A percentile compares a stretch with the other conserved stretches of the same genome.
phyloP scores from a whole-genome alignment of 495 filamentous ascomycete genomes.

The Talaromyces stipitatus region DNA sequence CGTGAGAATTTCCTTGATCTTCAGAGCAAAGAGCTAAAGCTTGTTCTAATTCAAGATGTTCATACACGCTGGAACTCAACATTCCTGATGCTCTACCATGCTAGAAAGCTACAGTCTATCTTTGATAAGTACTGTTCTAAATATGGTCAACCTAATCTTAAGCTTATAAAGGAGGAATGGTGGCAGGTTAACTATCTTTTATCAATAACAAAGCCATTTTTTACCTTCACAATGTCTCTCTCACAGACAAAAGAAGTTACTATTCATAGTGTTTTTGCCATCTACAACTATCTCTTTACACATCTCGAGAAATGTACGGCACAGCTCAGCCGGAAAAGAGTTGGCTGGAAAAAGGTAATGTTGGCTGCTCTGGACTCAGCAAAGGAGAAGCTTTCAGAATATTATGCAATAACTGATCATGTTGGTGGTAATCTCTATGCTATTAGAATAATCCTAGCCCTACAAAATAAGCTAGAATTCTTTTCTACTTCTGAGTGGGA shows the following conservation, averaged over 20 bases:
- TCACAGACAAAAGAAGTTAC: constrained; percentile 13
- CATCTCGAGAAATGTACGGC: constrained; percentile 5
- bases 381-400: constrained; percentile 10
- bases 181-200: constrained; percentile 16
- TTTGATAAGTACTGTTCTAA: constrained; percentile 10
- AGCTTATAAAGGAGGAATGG: constrained; percentile 11
- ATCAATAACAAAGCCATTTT: constrained; percentile 11
- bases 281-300: constrained; percentile 14
- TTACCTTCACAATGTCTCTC: constrained; percentile 7
- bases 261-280: constrained; percentile 8
- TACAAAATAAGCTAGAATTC: constrained; percentile 17
- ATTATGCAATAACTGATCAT: constrained; percentile 11
- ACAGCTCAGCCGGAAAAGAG: constrained; percentile 9
- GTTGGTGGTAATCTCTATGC: constrained; percentile 10
- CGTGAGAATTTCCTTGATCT: constrained; percentile 8
- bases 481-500: constrained; percentile 6
- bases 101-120: constrained; percentile 6
- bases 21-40: constrained; percentile 7
- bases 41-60: constrained; percentile 20
- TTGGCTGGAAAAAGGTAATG: constrained; percentile 13
- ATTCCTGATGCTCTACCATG: constrained; percentile 13
- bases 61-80: too few relatives aligned
- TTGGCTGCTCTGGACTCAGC: constrained; percentile 2
- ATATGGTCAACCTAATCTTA: constrained; percentile 5
- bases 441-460: constrained; percentile 14